These are phyloP conservation scores for Colletotrichum tropicicola DNA, from an alignment of 2,329 filamentous ascomycete genomes.

Conservation along the genomic window DNA sequence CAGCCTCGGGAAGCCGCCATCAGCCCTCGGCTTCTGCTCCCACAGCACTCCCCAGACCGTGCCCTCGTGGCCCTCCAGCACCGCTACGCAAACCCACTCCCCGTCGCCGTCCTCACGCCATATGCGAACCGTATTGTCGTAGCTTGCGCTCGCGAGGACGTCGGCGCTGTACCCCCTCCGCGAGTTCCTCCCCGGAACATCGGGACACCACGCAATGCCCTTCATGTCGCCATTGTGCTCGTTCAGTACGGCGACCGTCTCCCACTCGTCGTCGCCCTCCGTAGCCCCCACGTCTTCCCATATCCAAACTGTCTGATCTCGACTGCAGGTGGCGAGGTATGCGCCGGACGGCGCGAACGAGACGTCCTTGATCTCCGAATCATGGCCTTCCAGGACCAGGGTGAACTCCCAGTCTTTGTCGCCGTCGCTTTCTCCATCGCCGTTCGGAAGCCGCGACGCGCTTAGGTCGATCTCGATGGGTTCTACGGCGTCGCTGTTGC, in stretches of 20 bases:
- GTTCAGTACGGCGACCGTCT: conserved; percentile 93
- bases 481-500: conserved; percentile 28
- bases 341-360: conserved; percentile 78
- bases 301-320: conserved; percentile 97
- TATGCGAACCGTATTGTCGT: conserved; percentile 89
- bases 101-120: conserved; percentile 90
- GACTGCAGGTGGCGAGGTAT: conserved; percentile 86
- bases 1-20: conserved; percentile 66
- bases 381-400: conserved; percentile 92
- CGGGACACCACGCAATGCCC: conserved; percentile 89
- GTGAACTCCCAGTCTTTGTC: conserved; percentile 92
- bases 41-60: conserved; percentile 92
- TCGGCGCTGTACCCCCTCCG: conserved; percentile 65
- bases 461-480: conserved; percentile 54
- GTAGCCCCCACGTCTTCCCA: conserved; percentile 87
- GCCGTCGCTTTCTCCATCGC: conserved; percentile 57
- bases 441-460: neutral
- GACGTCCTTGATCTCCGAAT: conserved; percentile 89
- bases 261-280: conserved; percentile 91
- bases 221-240: conserved; percentile 98
- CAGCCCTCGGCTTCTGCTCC: conserved; percentile 57
- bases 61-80: conserved; percentile 80
- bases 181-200: conserved; percentile 59
- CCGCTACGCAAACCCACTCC: conserved; percentile 91
- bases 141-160: conserved; percentile 88